phyloP scores from a whole-genome alignment of 768 basidiomycete genomes.

The Lactifluus hygrophoroides region DNA sequence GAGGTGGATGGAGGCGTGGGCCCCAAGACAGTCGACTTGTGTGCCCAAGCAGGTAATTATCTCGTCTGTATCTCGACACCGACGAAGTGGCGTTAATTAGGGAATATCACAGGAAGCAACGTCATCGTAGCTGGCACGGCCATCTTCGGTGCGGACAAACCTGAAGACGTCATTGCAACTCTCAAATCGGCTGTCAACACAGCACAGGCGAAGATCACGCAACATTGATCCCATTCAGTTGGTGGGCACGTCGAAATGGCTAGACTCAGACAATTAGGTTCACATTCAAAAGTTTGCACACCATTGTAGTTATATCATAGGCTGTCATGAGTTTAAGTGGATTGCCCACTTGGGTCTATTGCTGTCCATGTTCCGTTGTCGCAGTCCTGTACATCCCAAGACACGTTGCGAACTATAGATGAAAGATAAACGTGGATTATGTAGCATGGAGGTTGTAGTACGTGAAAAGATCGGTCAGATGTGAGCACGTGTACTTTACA shows the following conservation, averaged over 20 bases:
- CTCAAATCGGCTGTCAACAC: conserved; percentile 63
- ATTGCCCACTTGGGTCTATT: not conserved
- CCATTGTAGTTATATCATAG: not conserved
- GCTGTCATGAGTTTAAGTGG: not conserved
- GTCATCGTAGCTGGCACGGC: conserved; percentile 98
- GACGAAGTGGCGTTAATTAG: not conserved
- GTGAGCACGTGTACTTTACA: conserved; percentile 20
- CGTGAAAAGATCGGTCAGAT: conserved; percentile 15
- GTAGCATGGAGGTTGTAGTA: conserved; percentile 9
- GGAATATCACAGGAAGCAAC: conserved; percentile 65
- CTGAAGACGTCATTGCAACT: conserved; percentile 64
- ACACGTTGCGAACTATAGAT: conserved; percentile 10
- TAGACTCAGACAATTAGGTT: too few species aligned
- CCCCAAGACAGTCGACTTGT: conserved; percentile 76
- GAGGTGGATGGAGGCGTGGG: conserved; percentile 99
- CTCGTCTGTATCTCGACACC: conserved; percentile 8
- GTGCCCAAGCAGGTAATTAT: conserved; percentile 78
- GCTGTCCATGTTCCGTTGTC: conserved; percentile 1
- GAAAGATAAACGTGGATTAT: conserved; percentile 14
- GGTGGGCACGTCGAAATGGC: not conserved
- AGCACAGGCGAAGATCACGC: conserved; percentile 45
- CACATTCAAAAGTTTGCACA: not conserved
- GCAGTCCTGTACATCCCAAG: conserved; percentile 5
- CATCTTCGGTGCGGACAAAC: conserved; percentile 75
- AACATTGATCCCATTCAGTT: not conserved